phyloP scores from a whole-genome alignment of 176 grass and related monocot genomes.

The Themeda triandra region DNA sequence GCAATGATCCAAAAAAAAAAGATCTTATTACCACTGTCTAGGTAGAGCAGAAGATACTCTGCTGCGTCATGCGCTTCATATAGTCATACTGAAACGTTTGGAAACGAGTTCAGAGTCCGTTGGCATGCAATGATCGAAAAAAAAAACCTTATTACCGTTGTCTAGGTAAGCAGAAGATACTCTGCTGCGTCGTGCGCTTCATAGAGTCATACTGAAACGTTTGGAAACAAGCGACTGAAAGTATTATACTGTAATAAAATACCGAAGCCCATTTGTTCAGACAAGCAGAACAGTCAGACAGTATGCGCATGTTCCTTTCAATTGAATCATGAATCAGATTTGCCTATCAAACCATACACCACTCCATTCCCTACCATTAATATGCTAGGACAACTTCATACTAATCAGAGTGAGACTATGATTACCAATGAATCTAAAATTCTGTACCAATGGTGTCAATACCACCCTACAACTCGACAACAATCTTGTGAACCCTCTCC shows the following conservation, averaged over 20 bases:
- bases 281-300: neutral
- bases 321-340: conserved; percentile 11
- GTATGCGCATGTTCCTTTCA: neutral
- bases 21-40: too few species aligned
- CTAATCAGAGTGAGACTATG: neutral
- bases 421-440: neutral
- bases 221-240: too few species aligned
- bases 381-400: neutral
- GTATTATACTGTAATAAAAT: neutral
- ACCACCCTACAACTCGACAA: conserved; percentile 52
- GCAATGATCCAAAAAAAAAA: too few species aligned
- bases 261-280: neutral
- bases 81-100: neutral
- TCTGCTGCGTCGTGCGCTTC: too few species aligned
- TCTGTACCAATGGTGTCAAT: neutral
- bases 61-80: too few species aligned
- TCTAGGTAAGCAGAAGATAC: too few species aligned
- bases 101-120: too few species aligned
- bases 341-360: neutral
- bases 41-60: too few species aligned
- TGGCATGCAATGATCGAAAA: too few species aligned
- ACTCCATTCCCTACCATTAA: neutral
- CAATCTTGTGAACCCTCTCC: conserved; percentile 65
- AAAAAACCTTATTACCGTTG: too few species aligned
- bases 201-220: too few species aligned